Percentiles rank a stretch among this genome's conserved stretches.
Evolutionary conservation across 148 eudicot species (phyloP).

Genomic region (Rhododendron kiyosumense): DNA sequence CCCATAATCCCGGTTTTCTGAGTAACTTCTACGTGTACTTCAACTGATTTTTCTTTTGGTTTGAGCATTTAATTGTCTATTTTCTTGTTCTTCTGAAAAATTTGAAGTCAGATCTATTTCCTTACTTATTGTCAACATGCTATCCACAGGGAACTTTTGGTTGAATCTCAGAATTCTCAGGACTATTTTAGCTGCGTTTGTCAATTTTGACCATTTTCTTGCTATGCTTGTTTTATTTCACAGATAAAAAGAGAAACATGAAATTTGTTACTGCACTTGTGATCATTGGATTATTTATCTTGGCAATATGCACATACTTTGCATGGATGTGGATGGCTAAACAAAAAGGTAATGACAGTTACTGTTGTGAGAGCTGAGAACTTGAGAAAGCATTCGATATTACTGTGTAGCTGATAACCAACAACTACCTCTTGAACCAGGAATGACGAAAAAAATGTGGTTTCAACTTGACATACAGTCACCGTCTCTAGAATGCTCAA

Average conservation of each 20-base stretch:
- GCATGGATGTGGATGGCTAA: slow-evolving; percentile 9
- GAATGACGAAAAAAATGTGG: not conserved
- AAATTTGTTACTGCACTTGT: not conserved
- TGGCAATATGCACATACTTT: slow-evolving; percentile 7
- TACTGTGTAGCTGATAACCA: not conserved
- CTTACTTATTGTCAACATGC: too few species aligned
- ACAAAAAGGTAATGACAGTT: slow-evolving; percentile 12
- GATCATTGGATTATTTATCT: slow-evolving; percentile 2
- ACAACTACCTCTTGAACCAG: not conserved
- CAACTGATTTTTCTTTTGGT: too few species aligned
- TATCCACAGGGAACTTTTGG: not conserved
- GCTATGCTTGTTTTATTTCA: not conserved
- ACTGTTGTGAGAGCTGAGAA: not conserved
- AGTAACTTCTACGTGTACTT: not conserved
- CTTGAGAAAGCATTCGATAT: not conserved
- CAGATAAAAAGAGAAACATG: not conserved
- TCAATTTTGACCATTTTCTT: not conserved
- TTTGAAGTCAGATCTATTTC: too few species aligned
- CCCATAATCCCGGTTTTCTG: not conserved
- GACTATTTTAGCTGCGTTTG: not conserved
- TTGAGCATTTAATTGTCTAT: too few species aligned
- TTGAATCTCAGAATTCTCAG: not conserved
- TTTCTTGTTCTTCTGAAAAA: too few species aligned
- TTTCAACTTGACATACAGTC: not conserved
- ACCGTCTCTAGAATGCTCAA: too few species aligned